These are phyloP conservation scores for Rhododendron griersonianum DNA, from an alignment of 148 eudicot genomes.

Conservation along the genomic window DNA sequence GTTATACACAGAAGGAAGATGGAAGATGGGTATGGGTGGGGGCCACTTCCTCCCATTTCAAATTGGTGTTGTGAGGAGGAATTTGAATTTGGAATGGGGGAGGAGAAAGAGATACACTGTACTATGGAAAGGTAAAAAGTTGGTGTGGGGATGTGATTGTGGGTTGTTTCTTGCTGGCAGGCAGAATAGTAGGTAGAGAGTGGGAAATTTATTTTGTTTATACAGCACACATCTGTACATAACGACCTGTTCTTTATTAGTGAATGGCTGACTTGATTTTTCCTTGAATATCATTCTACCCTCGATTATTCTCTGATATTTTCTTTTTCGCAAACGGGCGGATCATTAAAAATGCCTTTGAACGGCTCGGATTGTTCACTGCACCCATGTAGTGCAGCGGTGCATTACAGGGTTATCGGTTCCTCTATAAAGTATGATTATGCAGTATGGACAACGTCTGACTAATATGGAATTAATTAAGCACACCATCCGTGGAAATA, in stretches of 20 bases:
- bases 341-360: too few relatives aligned
- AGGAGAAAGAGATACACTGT: background rate
- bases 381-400: too few relatives aligned
- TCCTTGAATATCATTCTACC: background rate
- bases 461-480: background rate
- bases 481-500: background rate
- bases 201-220: background rate
- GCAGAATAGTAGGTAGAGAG: background rate
- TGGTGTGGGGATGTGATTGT: background rate
- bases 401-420: background rate
- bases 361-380: background rate
- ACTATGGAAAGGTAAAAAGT: background rate
- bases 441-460: background rate
- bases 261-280: constrained; percentile 12
- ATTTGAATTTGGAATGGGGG: constrained; percentile 13
- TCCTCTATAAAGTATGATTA: background rate
- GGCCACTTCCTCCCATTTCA: constrained; percentile 18
- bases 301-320: background rate
- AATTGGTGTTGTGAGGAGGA: constrained; percentile 10
- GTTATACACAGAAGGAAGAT: constrained; percentile 4
- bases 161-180: constrained; percentile 8
- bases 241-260: background rate
- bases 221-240: constrained; percentile 12
- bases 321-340: background rate
- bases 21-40: constrained; percentile 13